A percentile compares a stretch with the other conserved stretches of the same genome.
phyloP scores from a whole-genome alignment of 129 eudicot genomes.

The Chrysanthemum lavandulifolium region DNA sequence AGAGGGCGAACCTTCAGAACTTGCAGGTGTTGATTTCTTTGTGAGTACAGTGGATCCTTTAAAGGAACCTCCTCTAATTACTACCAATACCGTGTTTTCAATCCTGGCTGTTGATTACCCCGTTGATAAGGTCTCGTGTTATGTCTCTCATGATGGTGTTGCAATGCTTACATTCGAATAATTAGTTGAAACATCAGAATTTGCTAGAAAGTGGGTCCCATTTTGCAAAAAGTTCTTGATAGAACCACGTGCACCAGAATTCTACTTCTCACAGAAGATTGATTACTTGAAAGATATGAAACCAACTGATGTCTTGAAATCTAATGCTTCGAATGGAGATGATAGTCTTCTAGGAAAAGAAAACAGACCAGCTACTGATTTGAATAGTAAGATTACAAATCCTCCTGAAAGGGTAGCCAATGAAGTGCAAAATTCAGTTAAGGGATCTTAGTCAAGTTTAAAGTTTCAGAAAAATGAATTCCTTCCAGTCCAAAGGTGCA shows the following conservation, averaged over 20 bases:
- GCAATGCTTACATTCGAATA: slow-evolving; percentile 96
- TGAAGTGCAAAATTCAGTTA: no score
- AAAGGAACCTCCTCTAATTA: slow-evolving; percentile 94
- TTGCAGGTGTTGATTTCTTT: slow-evolving; percentile 96
- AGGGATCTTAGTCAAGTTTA: no score
- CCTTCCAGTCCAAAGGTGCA: no score
- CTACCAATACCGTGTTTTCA: slow-evolving; percentile 90
- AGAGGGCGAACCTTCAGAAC: slow-evolving; percentile 81
- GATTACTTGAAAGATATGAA: slow-evolving; percentile 98
- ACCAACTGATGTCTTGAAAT: no score
- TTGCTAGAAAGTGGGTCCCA: slow-evolving; percentile 98
- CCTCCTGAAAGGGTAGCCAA: no score
- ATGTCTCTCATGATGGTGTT: slow-evolving; percentile 99
- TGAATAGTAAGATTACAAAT: no score
- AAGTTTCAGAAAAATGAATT: no score
- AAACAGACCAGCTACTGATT: no score
- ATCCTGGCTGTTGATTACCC: slow-evolving; percentile 99
- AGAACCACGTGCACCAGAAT: slow-evolving; percentile 99
- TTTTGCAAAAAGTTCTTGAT: slow-evolving; percentile 78
- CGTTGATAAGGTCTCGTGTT: no score
- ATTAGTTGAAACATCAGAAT: slow-evolving; percentile 90
- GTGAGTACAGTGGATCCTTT: slow-evolving; percentile 98
- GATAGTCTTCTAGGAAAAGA: no score
- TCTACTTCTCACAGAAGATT: slow-evolving; percentile 98
- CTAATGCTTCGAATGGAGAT: no score